phyloP scores from a whole-genome alignment of 352 stramenopile species.

The Globisporangium cederbergense region DNA sequence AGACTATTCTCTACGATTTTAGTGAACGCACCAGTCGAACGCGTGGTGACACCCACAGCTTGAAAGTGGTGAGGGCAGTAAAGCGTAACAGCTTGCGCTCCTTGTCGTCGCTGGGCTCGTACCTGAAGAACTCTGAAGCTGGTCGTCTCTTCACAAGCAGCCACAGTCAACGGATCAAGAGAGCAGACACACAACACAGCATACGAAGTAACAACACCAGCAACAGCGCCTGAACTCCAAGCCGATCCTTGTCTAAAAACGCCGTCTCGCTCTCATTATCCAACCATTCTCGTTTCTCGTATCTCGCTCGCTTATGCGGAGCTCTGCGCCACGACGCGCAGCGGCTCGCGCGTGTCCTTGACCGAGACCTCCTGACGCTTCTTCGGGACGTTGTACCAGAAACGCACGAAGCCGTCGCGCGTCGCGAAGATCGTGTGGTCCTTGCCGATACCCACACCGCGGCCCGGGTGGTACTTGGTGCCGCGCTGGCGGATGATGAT shows the following conservation, averaged over 20 bases:
- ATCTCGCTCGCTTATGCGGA: conserved; percentile 11
- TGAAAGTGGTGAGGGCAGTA: too few relatives aligned
- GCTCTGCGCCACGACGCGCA: conserved; percentile 25
- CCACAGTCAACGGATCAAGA: not conserved
- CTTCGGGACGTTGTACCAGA: conserved; percentile 87
- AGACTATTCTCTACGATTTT: too few relatives aligned
- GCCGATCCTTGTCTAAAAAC: conserved; percentile 1
- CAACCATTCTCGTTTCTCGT: not conserved
- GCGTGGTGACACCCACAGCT: too few relatives aligned
- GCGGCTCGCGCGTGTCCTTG: conserved; percentile 65
- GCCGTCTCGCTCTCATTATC: conserved; percentile 17
- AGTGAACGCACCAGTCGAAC: too few relatives aligned
- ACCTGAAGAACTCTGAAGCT: too few relatives aligned
- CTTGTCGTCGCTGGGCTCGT: not conserved
- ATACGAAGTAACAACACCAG: not conserved
- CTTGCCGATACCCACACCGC: conserved; percentile 92
- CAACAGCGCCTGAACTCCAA: not conserved
- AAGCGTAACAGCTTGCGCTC: not conserved
- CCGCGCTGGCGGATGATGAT: conserved; percentile 98
- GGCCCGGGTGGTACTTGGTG: conserved; percentile 93
- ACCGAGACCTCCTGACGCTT: conserved; percentile 86
- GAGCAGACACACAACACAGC: not conserved
- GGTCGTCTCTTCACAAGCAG: not conserved
- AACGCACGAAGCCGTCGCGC: conserved; percentile 86
- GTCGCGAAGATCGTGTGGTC: conserved; percentile 94